These are phyloP conservation scores for Candida berthetii DNA, from an alignment of 805 yeast genomes.

Conservation along the genomic window DNA sequence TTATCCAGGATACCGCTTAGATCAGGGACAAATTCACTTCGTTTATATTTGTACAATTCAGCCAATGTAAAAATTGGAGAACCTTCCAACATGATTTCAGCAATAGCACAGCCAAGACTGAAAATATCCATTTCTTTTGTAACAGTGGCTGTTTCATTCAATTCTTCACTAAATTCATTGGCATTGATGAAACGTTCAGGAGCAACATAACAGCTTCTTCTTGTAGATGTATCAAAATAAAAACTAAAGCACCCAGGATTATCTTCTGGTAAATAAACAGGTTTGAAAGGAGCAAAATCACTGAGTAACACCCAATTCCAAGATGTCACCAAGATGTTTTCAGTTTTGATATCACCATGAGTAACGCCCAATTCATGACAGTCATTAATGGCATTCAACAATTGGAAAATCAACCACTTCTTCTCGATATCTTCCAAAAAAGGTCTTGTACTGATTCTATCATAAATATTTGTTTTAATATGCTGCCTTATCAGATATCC, in stretches of 20 bases:
- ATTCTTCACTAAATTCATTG: slow-evolving; percentile 8
- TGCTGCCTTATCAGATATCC: slow-evolving; percentile 85
- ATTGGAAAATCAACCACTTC: slow-evolving; percentile 78
- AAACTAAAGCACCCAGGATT: slow-evolving; percentile 91
- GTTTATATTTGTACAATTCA: slow-evolving; percentile 77
- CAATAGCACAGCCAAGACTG: slow-evolving; percentile 81
- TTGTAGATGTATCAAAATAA: slow-evolving; percentile 84
- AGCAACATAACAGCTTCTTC: slow-evolving; percentile 86
- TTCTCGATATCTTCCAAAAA: slow-evolving; percentile 78
- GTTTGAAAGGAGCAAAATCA: slow-evolving; percentile 85
- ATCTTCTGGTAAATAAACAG: slow-evolving; percentile 80
- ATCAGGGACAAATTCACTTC: slow-evolving; percentile 61
- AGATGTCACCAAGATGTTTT: slow-evolving; percentile 78
- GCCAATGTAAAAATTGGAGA: slow-evolving; percentile 81
- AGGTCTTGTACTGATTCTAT: slow-evolving; percentile 81
- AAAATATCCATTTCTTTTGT: slow-evolving; percentile 75
- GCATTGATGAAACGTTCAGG: slow-evolving; percentile 73
- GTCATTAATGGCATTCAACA: slow-evolving; percentile 53
- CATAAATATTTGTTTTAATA: slow-evolving; percentile 76
- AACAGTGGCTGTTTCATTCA: slow-evolving; percentile 23
- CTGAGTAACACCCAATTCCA: slow-evolving; percentile 83
- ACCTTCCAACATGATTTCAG: slow-evolving; percentile 85
- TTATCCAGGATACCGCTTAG: slow-evolving; percentile 47
- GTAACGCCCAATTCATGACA: slow-evolving; percentile 57
- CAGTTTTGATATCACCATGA: slow-evolving; percentile 93